Conservation (phyloP, 805 yeast genomes). For the Schwanniomyces occidentalis region DNA sequence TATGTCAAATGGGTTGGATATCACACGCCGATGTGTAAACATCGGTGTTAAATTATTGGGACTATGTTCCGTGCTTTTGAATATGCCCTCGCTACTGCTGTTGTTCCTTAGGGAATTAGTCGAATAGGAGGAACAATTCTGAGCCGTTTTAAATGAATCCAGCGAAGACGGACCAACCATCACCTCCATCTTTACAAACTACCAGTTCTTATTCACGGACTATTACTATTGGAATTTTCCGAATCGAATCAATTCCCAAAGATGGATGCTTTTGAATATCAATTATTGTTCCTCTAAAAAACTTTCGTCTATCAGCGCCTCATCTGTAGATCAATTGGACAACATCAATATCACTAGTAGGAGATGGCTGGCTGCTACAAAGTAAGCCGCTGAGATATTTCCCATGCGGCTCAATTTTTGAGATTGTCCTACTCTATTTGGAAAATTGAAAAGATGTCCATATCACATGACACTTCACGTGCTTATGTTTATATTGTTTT, state of each 20-base stretch:
- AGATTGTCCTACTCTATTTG: too few relatives aligned
- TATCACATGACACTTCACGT: background rate
- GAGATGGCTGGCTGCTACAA: conserved; percentile 13
- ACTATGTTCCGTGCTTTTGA: too few relatives aligned
- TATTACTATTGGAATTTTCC: too few relatives aligned
- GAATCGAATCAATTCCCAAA: too few relatives aligned
- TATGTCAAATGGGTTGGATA: conserved; percentile 30
- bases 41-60: background rate
- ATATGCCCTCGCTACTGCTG: too few relatives aligned
- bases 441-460: background rate
- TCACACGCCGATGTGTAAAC: conserved; percentile 9
- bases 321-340: too few relatives aligned
- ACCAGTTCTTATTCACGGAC: too few relatives aligned
- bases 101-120: background rate
- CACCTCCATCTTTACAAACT: too few relatives aligned
- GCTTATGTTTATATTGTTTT: background rate
- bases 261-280: too few relatives aligned
- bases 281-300: too few relatives aligned
- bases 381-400: background rate
- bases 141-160: conserved; percentile 11
- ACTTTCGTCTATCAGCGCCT: too few relatives aligned
- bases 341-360: too few relatives aligned
- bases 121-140: background rate
- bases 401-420: background rate
- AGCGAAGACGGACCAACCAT: conserved; percentile 10